phyloP scores from a whole-genome alignment of 139 green algal genomes.

The Dunaliella primolecta region DNA sequence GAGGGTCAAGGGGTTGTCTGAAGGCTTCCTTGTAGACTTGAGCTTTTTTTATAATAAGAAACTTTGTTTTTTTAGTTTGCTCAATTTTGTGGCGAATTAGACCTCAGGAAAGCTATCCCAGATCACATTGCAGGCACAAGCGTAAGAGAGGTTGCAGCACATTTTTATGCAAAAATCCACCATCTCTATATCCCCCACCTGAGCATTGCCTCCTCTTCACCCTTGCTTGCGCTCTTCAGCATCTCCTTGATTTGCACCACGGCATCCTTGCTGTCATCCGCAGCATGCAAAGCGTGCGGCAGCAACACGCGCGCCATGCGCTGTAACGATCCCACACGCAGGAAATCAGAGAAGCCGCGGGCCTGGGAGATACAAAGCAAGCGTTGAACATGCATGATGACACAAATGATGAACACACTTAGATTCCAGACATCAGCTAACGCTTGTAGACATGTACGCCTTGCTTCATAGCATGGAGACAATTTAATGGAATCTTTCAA shows the following conservation, averaged over 20 bases:
- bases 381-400: neutral
- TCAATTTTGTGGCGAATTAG: no score
- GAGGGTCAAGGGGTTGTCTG: no score
- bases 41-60: no score
- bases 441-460: neutral
- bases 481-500: no score
- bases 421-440: neutral
- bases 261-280: conserved; percentile 27
- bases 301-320: conserved; percentile 70
- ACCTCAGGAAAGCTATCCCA: no score
- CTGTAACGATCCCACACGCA: conserved; percentile 70
- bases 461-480: no score
- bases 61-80: no score
- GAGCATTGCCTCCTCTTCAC: conserved; percentile 14
- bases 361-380: conserved; percentile 24
- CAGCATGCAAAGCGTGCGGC: conserved; percentile 61
- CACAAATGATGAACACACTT: no score
- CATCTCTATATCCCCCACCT: neutral
- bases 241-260: conserved; percentile 32
- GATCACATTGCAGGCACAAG: no score
- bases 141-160: no score
- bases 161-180: no score
- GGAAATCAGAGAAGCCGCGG: conserved; percentile 62
- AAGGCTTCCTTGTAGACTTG: no score
- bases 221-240: neutral